phyloP scores from a whole-genome alignment of 2,329 filamentous ascomycete species.

The Botrytis fragariae region DNA sequence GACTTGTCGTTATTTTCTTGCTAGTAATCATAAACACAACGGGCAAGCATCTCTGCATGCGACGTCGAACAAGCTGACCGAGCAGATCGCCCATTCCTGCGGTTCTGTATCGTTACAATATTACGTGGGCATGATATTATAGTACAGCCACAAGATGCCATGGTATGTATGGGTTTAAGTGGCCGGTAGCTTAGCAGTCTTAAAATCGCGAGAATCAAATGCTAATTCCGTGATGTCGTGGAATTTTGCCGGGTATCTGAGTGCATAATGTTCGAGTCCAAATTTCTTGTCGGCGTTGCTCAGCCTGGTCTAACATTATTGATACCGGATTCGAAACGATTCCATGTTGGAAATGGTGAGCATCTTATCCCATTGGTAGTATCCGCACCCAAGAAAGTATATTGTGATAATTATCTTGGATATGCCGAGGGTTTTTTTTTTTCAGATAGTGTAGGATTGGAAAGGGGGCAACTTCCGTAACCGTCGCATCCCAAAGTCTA shows the following conservation, averaged over 20 bases:
- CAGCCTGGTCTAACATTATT: slow-evolving; percentile 19
- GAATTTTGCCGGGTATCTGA: slow-evolving; percentile 31
- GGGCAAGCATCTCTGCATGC: slow-evolving; percentile 30
- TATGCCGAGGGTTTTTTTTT: slow-evolving; percentile 8
- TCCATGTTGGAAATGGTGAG: slow-evolving; percentile 14
- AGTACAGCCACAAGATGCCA: slow-evolving; percentile 29
- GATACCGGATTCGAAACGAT: slow-evolving; percentile 14
- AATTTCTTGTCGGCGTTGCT: slow-evolving; percentile 15
- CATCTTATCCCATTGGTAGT: slow-evolving; percentile 10
- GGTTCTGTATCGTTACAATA: slow-evolving; percentile 20
- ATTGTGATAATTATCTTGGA: slow-evolving; percentile 9
- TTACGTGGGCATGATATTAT: slow-evolving; percentile 19
- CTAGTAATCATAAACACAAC: slow-evolving; percentile 16
- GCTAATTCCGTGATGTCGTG: slow-evolving; percentile 22
- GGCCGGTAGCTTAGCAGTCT: slow-evolving; percentile 19
- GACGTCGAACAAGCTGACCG: slow-evolving; percentile 30
- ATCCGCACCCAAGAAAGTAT: slow-evolving; percentile 13
- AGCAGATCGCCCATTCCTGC: slow-evolving; percentile 20
- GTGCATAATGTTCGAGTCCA: slow-evolving; percentile 25
- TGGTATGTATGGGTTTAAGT: slow-evolving; percentile 20
- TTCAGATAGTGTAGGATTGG: slow-evolving; percentile 7
- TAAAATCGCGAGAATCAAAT: slow-evolving; percentile 19
- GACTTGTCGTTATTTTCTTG: slow-evolving; percentile 21
- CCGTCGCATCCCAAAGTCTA: slow-evolving; percentile 6
- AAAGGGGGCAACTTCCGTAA: slow-evolving; percentile 9